Base-by-base conservation (phyloP, 495 filamentous ascomycete species). In the Aspergillus affinis region DNA sequence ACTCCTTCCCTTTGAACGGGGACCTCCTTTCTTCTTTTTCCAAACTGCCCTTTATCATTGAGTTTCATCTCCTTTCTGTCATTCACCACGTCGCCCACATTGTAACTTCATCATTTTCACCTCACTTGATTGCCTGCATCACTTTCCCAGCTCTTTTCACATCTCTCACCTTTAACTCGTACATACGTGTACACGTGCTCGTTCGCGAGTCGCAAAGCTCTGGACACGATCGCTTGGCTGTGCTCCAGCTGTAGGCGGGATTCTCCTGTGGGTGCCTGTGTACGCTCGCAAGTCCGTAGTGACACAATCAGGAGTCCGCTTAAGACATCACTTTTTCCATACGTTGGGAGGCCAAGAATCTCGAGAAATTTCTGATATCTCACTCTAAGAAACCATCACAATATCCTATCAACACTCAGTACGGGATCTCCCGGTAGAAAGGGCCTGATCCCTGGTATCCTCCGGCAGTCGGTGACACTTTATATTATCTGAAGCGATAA, bases 241-340 rank as follows among this genome's bases (percentile, higher is more conserved):
- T 78, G 71, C 76, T 66, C 62, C 75, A 75, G 75, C 75, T 77
- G 75, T 78, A 78, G 75, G 75, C 70, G 69, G 65, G 69, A 69
- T 61, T 63, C 63, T 65, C 63, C 68, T 63, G 61, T 68, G 63
- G 65, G 70, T 69, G 54, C 65, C 68, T 70, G 67, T 71, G 69
- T 69, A 60, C 69, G 69, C 66, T 68, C 61, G 69, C 72, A 60
- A 68, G 63, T 73, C 77, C 68, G 77, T 78, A 80, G 77, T 75
- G 76, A 75, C 69, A 69, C 69, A 65, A 67, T 62, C 61, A 61
- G 60, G 63, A 66, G 60, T 64, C 67, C 67, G 61, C 59, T 69
- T 67, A 69, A 67, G 63, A 70, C 55, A 45, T 52, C 61, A 45
- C 21, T 55, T 18, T 55, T 18, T 48, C 51, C 47, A 54, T 55